phyloP scores from a whole-genome alignment of 2,329 filamentous ascomycete genomes.

The Neofusicoccum umdonicola region DNA sequence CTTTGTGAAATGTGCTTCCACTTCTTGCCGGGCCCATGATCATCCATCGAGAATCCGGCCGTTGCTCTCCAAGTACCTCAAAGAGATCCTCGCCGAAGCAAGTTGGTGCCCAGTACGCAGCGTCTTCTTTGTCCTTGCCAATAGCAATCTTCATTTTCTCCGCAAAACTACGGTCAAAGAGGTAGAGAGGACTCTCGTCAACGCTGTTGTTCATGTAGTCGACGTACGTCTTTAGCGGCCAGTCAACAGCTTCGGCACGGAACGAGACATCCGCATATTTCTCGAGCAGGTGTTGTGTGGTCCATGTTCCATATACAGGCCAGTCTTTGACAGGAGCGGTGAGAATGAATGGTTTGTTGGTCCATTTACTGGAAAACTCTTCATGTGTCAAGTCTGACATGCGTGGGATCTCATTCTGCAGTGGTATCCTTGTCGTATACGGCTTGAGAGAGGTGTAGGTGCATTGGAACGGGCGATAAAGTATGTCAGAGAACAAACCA shows the following conservation, averaged over 20 bases:
- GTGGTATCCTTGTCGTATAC: slow-evolving; percentile 70
- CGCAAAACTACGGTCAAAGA: slow-evolving; percentile 85
- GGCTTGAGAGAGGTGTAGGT: slow-evolving; percentile 68
- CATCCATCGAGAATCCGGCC: slow-evolving; percentile 88
- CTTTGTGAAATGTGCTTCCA: slow-evolving; percentile 93
- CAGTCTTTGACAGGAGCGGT: slow-evolving; percentile 78
- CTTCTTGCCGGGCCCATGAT: slow-evolving; percentile 85
- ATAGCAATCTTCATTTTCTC: slow-evolving; percentile 76
- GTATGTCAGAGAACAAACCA: slow-evolving; percentile 81
- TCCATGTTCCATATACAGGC: slow-evolving; percentile 76
- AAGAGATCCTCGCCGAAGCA: slow-evolving; percentile 90
- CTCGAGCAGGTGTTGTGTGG: slow-evolving; percentile 62
- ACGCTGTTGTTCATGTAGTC: slow-evolving; percentile 75
- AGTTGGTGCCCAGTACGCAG: slow-evolving; percentile 71
- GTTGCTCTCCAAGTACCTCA: slow-evolving; percentile 69
- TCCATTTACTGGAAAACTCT: slow-evolving; percentile 75
- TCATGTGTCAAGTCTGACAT: slow-evolving; percentile 66
- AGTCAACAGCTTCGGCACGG: slow-evolving; percentile 90
- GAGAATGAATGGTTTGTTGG: slow-evolving; percentile 79
- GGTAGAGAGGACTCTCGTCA: slow-evolving; percentile 88
- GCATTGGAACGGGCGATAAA: slow-evolving; percentile 89
- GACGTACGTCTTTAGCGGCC: slow-evolving; percentile 77
- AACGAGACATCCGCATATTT: slow-evolving; percentile 68
- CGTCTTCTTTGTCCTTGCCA: slow-evolving; percentile 49
- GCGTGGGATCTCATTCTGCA: slow-evolving; percentile 68